A percentile compares a stretch with the other conserved stretches of the same genome.
These are phyloP conservation scores for Priceomyces castillae DNA, from an alignment of 805 yeast genomes.

Conservation along the genomic window DNA sequence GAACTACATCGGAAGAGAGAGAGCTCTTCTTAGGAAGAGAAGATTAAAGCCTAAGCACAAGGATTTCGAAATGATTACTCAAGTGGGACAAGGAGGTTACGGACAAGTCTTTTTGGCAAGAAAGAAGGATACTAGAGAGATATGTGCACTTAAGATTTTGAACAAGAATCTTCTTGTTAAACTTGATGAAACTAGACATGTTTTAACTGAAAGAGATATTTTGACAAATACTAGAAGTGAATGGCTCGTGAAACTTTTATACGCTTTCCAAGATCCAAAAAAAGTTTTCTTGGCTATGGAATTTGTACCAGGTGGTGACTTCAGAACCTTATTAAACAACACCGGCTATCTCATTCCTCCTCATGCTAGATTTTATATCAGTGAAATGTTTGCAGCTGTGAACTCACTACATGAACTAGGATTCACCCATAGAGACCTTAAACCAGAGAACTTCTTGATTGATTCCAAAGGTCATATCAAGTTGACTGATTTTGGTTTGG, in stretches of 20 bases:
- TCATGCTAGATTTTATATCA: constrained; percentile 91
- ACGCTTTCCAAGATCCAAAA: constrained; percentile 92
- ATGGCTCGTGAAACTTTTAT: constrained; percentile 90
- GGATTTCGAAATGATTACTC: constrained; percentile 94
- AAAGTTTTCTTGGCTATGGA: constrained; percentile 96
- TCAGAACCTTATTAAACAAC: constrained; percentile 87
- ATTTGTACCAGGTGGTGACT: constrained; percentile 99
- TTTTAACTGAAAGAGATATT: constrained; percentile 93
- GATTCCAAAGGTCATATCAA: constrained; percentile 91
- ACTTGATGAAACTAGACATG: constrained; percentile 93
- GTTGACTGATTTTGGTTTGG: constrained; percentile 93
- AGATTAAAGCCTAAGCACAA: constrained; percentile 90
- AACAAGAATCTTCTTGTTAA: constrained; percentile 83
- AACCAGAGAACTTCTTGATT: constrained; percentile 90
- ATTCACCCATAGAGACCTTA: constrained; percentile 93
- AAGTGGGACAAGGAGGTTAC: constrained; percentile 99
- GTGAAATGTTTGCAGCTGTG: constrained; percentile 95
- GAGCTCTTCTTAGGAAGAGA: constrained; percentile 80
- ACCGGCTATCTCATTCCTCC: constrained; percentile 92
- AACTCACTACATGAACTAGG: constrained; percentile 93
- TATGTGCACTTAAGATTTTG: constrained; percentile 90
- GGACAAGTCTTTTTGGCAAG: constrained; percentile 98
- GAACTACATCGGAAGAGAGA: constrained; percentile 78
- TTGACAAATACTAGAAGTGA: constrained; percentile 93
- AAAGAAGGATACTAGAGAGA: constrained; percentile 90